A percentile compares a stretch with the other conserved stretches of the same genome.
These are phyloP conservation scores for Digitaria exilis DNA, from an alignment of 202 grass and related monocot species.

Conservation along the genomic window DNA sequence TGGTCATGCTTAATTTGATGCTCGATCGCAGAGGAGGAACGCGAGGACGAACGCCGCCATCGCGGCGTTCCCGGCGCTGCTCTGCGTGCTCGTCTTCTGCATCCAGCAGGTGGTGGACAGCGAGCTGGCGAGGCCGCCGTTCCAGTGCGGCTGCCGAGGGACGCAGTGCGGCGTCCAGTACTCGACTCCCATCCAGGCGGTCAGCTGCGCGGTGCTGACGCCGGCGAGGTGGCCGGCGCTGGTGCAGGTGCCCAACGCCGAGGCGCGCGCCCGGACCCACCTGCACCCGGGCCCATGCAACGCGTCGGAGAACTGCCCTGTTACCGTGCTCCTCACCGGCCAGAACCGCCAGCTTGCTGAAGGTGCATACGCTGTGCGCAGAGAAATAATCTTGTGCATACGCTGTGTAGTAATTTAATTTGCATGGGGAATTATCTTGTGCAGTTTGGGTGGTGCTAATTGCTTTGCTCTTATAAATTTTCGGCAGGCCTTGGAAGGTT, in stretches of 20 bases:
- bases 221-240: slow-evolving; percentile 66
- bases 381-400: too few species aligned
- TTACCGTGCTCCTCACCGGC: slow-evolving; percentile 65
- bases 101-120: slow-evolving; percentile 65
- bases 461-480: not conserved
- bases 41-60: slow-evolving; percentile 62
- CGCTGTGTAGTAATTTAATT: not conserved
- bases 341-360: slow-evolving; percentile 55
- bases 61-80: slow-evolving; percentile 64
- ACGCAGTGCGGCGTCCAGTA: slow-evolving; percentile 64
- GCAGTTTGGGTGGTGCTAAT: not conserved
- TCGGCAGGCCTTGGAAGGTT: slow-evolving; percentile 1
- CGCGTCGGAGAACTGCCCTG: slow-evolving; percentile 49
- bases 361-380: slow-evolving; percentile 36
- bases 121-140: slow-evolving; percentile 60
- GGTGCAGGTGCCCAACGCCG: slow-evolving; percentile 60
- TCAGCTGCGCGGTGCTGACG: slow-evolving; percentile 51
- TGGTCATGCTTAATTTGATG: not conserved
- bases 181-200: slow-evolving; percentile 64
- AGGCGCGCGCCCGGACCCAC: slow-evolving; percentile 14
- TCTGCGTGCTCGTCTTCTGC: slow-evolving; percentile 57
- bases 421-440: not conserved
- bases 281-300: slow-evolving; percentile 28
- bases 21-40: slow-evolving; percentile 76
- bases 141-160: slow-evolving; percentile 62